These are phyloP conservation scores for Fusarium pilosicola DNA, from an alignment of 2,329 filamentous ascomycete genomes.

Conservation along the genomic window DNA sequence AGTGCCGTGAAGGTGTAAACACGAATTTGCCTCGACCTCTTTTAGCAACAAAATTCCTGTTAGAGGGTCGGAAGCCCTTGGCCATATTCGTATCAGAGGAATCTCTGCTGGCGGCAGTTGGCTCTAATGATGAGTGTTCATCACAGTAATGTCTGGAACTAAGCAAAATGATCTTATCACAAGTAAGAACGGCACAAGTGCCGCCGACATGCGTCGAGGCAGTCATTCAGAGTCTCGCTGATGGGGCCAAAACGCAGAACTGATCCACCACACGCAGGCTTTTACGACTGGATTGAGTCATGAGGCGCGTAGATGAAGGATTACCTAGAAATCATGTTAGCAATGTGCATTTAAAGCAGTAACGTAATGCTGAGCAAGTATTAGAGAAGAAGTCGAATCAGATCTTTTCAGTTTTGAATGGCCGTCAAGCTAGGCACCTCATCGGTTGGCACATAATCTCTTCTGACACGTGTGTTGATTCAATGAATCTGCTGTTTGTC, in stretches of 20 bases:
- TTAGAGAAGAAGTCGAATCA: slow-evolving; percentile 57
- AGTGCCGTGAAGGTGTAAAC: slow-evolving; percentile 5
- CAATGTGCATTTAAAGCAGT: background rate
- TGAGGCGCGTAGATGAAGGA: slow-evolving; percentile 2
- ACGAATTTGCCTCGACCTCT: slow-evolving; percentile 21
- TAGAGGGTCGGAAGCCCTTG: background rate
- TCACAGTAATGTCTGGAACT: slow-evolving; percentile 28
- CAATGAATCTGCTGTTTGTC: slow-evolving; percentile 55
- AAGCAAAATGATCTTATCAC: slow-evolving; percentile 18
- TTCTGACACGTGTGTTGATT: slow-evolving; percentile 13
- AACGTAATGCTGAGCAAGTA: background rate
- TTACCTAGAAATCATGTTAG: slow-evolving; percentile 14
- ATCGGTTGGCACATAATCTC: slow-evolving; percentile 57
- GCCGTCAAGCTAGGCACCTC: slow-evolving; percentile 62
- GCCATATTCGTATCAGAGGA: background rate
- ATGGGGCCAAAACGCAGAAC: slow-evolving; percentile 4
- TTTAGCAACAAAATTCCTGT: slow-evolving; percentile 24
- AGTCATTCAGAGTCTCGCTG: slow-evolving; percentile 29
- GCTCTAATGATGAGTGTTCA: background rate
- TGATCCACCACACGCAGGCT: slow-evolving; percentile 12
- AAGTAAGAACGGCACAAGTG: slow-evolving; percentile 24
- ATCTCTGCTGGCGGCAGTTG: background rate
- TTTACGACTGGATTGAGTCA: slow-evolving; percentile 5
- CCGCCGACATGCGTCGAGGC: slow-evolving; percentile 22
- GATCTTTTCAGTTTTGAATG: slow-evolving; percentile 78